Base-by-base conservation (phyloP, 345 rosid genomes). In the Camelina sativa region DNA sequence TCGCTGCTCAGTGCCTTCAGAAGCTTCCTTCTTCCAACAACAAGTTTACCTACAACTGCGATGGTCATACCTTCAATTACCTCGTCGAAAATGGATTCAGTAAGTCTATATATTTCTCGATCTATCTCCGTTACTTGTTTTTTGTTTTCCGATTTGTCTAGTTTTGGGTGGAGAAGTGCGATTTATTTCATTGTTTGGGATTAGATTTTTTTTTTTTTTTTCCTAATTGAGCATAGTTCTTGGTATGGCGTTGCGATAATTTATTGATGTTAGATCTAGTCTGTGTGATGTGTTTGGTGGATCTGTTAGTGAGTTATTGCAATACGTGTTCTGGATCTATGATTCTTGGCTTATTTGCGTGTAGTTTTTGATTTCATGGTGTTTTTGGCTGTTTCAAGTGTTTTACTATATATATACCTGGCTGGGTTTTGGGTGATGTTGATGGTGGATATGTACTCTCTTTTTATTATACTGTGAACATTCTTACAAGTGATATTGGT, bases 61-160 rank as follows among this genome's bases (percentile, higher is more conserved):
- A 89, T 66, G 95, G 95, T 35, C 91, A 89, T 60, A 89, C 95
- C 52, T 89, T 89, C 84, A 89, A 87, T 82, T 89, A 89, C 83
- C 91, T 85, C 82, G 95, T 86, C 47, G 90, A 87, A 75, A 86
- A 87, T 65, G 95, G 90, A 43, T 89, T 84, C 87, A 87, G 95
- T 89, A 72, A 63, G 88, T 80, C 73, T 22, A 16, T 64, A 17
- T 19, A 7, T 13, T 30, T 11, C 7, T 76, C 61, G 67, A 77
- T 77, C 72, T 56, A 10, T 22, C 25, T 25, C 37, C 46, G 1
- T 40, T 2, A 53, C 28, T 4, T 35, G 60, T 37, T 25, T 57
- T 25, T 23, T 1, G 6, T 20, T 34, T 47, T 34, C 16, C 22
- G 16, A 32, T 56, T 55, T 3, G n/a, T 23, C 35, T 54, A 35